Percentiles rank a stretch among this genome's conserved stretches.
phyloP scores from a whole-genome alignment of 140 eudicot species.

The Bidens hawaiensis region DNA sequence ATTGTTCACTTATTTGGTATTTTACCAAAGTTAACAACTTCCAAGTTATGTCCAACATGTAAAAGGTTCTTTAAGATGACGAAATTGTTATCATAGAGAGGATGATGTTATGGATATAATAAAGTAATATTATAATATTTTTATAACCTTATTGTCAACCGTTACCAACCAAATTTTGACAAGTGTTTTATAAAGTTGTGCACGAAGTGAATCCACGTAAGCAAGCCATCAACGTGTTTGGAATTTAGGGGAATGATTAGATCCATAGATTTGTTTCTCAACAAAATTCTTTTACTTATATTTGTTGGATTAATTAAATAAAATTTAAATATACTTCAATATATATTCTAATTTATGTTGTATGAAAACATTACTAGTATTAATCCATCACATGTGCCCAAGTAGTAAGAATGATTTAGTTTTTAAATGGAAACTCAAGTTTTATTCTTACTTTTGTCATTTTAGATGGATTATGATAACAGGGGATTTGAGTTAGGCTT shows the following conservation, averaged over 20 bases:
- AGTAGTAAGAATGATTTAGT: too few species aligned
- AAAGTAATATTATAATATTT: conserved; percentile 1
- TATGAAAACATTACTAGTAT: too few species aligned
- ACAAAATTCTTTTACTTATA: neutral
- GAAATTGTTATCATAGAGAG: neutral
- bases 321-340: too few species aligned
- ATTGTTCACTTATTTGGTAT: too few species aligned
- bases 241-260: neutral
- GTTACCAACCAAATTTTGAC: conserved; percentile 21
- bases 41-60: too few species aligned
- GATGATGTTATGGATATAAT: conserved; percentile 18
- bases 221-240: neutral
- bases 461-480: too few species aligned
- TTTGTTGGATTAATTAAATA: neutral
- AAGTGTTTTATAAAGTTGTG: conserved; percentile 19
- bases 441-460: too few species aligned
- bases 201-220: conserved; percentile 6
- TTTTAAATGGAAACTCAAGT: too few species aligned
- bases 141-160: conserved; percentile 16
- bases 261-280: neutral
- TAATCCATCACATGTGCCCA: too few species aligned
- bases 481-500: too few species aligned
- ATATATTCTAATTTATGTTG: too few species aligned
- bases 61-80: conserved; percentile 1
- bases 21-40: too few species aligned